Percentiles rank a stretch among this genome's conserved stretches.
These are phyloP conservation scores for Forsythia suspensa DNA, from an alignment of 257 asterid species.

Conservation along the genomic window DNA sequence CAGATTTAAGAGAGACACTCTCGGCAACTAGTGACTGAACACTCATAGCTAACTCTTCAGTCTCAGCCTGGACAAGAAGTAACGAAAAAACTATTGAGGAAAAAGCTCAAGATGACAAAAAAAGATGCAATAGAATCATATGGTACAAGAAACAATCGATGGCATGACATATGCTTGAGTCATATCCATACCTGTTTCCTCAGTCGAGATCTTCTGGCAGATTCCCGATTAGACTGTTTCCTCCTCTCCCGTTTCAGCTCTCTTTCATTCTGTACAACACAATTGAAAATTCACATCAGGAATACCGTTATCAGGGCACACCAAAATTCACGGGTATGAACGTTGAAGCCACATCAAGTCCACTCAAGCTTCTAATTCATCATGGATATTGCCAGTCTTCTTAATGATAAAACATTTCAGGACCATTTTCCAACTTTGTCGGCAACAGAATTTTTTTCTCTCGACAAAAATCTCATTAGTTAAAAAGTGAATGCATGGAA, in stretches of 20 bases:
- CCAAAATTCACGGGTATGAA: not conserved
- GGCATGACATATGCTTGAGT: not conserved
- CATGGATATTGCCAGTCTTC: not conserved
- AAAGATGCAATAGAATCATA: not conserved
- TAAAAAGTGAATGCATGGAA: not conserved
- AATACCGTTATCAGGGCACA: not conserved
- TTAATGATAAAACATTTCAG: not conserved
- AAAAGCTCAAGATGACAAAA: not conserved
- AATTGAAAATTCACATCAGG: not conserved
- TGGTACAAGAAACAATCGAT: not conserved
- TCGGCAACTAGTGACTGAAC: slow-evolving; percentile 70
- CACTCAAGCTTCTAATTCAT: not conserved
- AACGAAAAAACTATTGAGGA: not conserved
- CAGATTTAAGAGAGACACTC: slow-evolving; percentile 74
- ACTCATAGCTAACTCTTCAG: slow-evolving; percentile 77
- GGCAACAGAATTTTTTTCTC: too few species aligned
- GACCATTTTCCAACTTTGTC: too few species aligned
- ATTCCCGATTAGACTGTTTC: slow-evolving; percentile 97
- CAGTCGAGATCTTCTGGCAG: slow-evolving; percentile 96
- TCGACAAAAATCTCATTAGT: not conserved
- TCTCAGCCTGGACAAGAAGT: slow-evolving; percentile 62
- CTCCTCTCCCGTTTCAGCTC: slow-evolving; percentile 92
- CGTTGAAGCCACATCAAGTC: not conserved
- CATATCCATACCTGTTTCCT: slow-evolving; percentile 76
- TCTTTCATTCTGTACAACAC: slow-evolving; percentile 62